phyloP scores from a whole-genome alignment of 2,329 filamentous ascomycete genomes.

The Pseudogymnoascus sp. region DNA sequence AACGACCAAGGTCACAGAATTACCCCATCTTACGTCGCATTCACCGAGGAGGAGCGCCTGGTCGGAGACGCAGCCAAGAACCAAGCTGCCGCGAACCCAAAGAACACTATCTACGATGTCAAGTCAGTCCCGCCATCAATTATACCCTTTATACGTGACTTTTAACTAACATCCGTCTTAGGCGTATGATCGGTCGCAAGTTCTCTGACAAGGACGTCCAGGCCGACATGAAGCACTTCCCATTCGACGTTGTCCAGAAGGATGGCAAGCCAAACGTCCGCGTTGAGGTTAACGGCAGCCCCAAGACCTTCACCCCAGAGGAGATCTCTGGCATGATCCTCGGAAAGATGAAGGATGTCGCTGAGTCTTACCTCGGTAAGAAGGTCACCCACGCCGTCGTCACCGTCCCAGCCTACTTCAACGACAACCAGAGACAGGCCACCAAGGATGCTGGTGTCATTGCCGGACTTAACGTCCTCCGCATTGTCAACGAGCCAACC shows the following conservation, averaged over 20 bases:
- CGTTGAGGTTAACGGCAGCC: constrained; percentile 55
- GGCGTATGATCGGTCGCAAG: constrained; percentile 79
- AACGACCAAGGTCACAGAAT: constrained; percentile 98
- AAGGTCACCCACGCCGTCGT: constrained; percentile 83
- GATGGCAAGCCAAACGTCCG: constrained; percentile 81
- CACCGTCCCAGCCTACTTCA: constrained; percentile 96
- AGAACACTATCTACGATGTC: constrained; percentile 68
- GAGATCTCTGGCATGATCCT: constrained; percentile 75
- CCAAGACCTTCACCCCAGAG: constrained; percentile 71
- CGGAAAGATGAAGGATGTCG: constrained; percentile 77
- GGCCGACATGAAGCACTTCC: constrained; percentile 94
- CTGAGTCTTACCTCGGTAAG: constrained; percentile 71
- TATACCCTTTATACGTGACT: constrained; percentile 12
- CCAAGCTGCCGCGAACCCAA: constrained; percentile 75
- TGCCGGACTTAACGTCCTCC: constrained; percentile 87
- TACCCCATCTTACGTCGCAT: constrained; percentile 89
- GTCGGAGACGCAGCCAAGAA: constrained; percentile 98
- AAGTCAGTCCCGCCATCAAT: constrained; percentile 52
- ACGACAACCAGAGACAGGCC: constrained; percentile 93
- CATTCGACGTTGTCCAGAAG: constrained; percentile 87
- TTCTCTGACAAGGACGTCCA: constrained; percentile 79
- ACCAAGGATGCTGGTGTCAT: constrained; percentile 93
- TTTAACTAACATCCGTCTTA: constrained; percentile 33
- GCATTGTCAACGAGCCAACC: constrained; percentile 94
- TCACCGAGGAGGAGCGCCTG: constrained; percentile 92